Evolutionary conservation across 2,329 filamentous ascomycete genomes (phyloP).

Genomic region (Monosporascus sp.): DNA sequence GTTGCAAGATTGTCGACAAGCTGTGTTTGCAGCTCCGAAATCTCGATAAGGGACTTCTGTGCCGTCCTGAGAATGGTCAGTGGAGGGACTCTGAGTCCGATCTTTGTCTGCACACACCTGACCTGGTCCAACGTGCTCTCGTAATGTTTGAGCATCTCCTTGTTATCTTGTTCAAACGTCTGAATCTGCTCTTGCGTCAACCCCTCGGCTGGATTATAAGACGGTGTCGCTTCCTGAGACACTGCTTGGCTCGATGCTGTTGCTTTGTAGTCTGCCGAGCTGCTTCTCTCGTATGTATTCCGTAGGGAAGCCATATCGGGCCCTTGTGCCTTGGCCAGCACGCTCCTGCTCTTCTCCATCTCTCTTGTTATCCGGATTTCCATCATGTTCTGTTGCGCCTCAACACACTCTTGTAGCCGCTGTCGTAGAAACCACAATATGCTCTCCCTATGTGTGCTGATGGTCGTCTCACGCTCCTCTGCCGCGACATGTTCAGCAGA

Average conservation of each 20-base stretch:
- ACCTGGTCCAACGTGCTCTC: slow-evolving; percentile 94
- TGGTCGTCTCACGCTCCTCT: slow-evolving; percentile 63
- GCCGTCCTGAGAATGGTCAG: slow-evolving; percentile 56
- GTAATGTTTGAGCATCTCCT: slow-evolving; percentile 88
- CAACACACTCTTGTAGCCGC: slow-evolving; percentile 69
- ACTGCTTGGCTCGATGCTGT: slow-evolving; percentile 14
- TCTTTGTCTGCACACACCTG: slow-evolving; percentile 55
- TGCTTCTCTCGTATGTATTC: slow-evolving; percentile 14
- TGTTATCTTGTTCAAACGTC: slow-evolving; percentile 89
- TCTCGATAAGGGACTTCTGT: slow-evolving; percentile 86
- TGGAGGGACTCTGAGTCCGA: neutral
- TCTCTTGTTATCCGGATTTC: slow-evolving; percentile 80
- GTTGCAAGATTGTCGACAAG: slow-evolving; percentile 80
- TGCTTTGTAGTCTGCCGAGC: slow-evolving; percentile 9
- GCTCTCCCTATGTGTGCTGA: slow-evolving; percentile 70
- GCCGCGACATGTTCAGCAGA: slow-evolving; percentile 64
- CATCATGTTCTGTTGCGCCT: slow-evolving; percentile 86
- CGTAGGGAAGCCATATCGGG: slow-evolving; percentile 15
- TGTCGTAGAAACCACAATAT: slow-evolving; percentile 78
- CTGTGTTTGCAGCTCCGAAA: slow-evolving; percentile 85
- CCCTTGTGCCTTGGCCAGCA: slow-evolving; percentile 64
- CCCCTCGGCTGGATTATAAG: slow-evolving; percentile 36
- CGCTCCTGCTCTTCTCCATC: slow-evolving; percentile 83
- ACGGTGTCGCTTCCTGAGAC: slow-evolving; percentile 18
- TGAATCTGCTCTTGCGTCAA: slow-evolving; percentile 83